Evolutionary conservation across 2,329 filamentous ascomycete species (phyloP).

Genomic region (Paecilomyces variotii): DNA sequence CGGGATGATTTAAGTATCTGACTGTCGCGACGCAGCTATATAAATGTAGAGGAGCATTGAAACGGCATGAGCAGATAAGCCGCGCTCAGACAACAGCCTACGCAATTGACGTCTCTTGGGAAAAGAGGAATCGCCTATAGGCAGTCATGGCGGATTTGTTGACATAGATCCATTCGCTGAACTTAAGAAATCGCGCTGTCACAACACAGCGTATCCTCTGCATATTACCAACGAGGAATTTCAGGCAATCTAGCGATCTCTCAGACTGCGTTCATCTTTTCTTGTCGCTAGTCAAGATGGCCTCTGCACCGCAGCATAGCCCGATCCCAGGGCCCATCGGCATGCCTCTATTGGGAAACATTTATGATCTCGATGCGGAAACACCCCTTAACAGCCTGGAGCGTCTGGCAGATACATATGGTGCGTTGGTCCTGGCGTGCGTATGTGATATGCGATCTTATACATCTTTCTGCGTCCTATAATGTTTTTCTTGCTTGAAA

Average conservation of each 20-base stretch:
- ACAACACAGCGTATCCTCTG: neutral
- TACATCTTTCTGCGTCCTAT: neutral
- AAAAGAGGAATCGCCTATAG: neutral
- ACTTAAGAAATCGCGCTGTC: neutral
- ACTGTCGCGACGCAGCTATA: neutral
- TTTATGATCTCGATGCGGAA: constrained; percentile 54
- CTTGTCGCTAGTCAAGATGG: neutral
- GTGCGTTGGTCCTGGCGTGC: constrained; percentile 32
- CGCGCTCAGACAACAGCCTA: neutral
- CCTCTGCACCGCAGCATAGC: neutral
- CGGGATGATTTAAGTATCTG: neutral
- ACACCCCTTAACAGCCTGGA: constrained; percentile 48
- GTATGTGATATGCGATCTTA: neutral
- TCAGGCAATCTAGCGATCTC: neutral
- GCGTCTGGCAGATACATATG: constrained; percentile 57
- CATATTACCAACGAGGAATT: neutral
- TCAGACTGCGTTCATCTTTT: neutral
- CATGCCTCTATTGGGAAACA: constrained; percentile 58
- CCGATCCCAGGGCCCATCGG: constrained; percentile 56
- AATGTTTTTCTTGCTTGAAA: neutral
- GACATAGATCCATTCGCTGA: neutral
- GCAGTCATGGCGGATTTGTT: neutral
- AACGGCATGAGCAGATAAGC: neutral
- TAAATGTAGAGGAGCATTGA: neutral
- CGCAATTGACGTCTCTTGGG: neutral